Evolutionary conservation across 306 rosid species (phyloP).

Genomic region (Sesbania bispinosa): DNA sequence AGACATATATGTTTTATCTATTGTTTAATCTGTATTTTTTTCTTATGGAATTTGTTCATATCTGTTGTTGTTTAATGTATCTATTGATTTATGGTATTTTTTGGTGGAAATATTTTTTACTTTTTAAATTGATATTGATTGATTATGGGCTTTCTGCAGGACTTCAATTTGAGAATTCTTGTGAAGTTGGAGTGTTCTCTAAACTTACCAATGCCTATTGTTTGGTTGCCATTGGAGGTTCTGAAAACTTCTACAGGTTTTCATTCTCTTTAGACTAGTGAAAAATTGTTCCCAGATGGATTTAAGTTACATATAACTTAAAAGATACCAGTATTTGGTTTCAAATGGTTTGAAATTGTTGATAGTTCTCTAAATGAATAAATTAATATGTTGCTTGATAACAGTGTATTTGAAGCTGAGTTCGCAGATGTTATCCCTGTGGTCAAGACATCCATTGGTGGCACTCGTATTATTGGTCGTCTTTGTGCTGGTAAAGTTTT

Average conservation of each 20-base stretch:
- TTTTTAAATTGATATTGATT: conserved; percentile 6
- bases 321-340: background rate
- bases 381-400: conserved; percentile 12
- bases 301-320: background rate
- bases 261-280: background rate
- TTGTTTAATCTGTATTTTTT: background rate
- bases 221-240: conserved; percentile 96
- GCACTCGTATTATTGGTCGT: conserved; percentile 90
- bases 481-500: conserved; percentile 74
- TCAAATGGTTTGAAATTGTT: background rate
- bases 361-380: background rate
- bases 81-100: background rate
- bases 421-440: conserved; percentile 77
- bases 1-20: background rate
- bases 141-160: conserved; percentile 40
- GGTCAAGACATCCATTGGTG: conserved; percentile 79
- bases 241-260: conserved; percentile 88
- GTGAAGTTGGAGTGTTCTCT: conserved; percentile 92
- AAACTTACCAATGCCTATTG: conserved; percentile 94
- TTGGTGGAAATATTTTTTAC: background rate
- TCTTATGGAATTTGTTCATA: background rate
- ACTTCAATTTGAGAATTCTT: conserved; percentile 84
- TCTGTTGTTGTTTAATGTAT: background rate
- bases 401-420: conserved; percentile 77
- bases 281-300: background rate